Evolutionary conservation across 2,329 filamentous ascomycete genomes (phyloP).

Genomic region (Paecilomyces niveus): DNA sequence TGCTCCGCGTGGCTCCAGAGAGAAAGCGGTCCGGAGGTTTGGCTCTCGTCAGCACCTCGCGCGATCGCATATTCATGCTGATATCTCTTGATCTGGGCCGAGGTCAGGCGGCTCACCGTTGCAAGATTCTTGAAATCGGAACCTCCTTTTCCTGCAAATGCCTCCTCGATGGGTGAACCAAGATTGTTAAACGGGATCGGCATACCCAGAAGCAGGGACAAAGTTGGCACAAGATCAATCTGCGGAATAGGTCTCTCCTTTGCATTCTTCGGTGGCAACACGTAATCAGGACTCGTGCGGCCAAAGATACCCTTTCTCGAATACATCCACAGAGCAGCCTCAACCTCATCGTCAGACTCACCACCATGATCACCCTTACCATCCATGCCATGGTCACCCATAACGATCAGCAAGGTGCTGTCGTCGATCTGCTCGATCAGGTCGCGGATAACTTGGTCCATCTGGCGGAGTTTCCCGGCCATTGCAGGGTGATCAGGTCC

Average conservation of each 20-base stretch:
- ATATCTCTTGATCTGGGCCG: slow-evolving; percentile 83
- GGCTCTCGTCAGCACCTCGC: slow-evolving; percentile 58
- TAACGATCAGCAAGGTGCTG: slow-evolving; percentile 80
- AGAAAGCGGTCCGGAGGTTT: slow-evolving; percentile 48
- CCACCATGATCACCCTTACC: slow-evolving; percentile 96
- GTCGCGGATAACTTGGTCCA: slow-evolving; percentile 71
- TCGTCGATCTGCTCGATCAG: slow-evolving; percentile 70
- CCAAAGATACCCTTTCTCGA: slow-evolving; percentile 83
- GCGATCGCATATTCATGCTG: slow-evolving; percentile 74
- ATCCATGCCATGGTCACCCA: slow-evolving; percentile 99
- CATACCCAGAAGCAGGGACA: slow-evolving; percentile 79
- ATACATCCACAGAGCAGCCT: slow-evolving; percentile 98
- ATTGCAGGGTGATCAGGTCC: slow-evolving; percentile 90
- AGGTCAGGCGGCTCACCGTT: slow-evolving; percentile 65
- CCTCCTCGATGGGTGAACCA: slow-evolving; percentile 86
- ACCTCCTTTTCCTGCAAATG: slow-evolving; percentile 66
- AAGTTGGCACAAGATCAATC: slow-evolving; percentile 90
- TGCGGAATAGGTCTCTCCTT: slow-evolving; percentile 69
- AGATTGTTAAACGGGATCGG: slow-evolving; percentile 96
- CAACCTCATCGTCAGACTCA: slow-evolving; percentile 91
- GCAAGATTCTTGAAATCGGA: slow-evolving; percentile 71
- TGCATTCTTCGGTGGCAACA: slow-evolving; percentile 56
- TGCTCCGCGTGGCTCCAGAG: slow-evolving; percentile 57
- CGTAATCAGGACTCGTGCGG: slow-evolving; percentile 56
- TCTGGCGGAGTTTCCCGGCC: slow-evolving; percentile 82